These are phyloP conservation scores for Aspergillus panamensis DNA, from an alignment of 495 filamentous ascomycete genomes.

Conservation along the genomic window DNA sequence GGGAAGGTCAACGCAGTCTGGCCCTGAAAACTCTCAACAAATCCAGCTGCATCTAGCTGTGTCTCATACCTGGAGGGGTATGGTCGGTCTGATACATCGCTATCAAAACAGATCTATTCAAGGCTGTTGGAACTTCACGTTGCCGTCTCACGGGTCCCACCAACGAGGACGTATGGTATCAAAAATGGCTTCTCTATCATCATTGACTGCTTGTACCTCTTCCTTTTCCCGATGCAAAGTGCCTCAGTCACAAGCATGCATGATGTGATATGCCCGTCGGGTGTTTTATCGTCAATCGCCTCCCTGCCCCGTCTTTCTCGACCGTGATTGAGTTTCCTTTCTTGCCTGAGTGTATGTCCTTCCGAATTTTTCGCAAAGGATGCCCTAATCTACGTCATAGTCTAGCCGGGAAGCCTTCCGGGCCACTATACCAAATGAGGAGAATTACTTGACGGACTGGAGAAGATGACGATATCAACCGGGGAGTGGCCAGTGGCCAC, in stretches of 20 bases:
- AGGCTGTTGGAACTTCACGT: neutral
- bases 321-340: neutral
- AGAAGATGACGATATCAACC: neutral
- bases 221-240: neutral
- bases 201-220: neutral
- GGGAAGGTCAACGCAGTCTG: neutral
- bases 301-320: neutral
- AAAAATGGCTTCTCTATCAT: neutral
- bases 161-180: neutral
- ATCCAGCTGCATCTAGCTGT: neutral
- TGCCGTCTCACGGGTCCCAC: neutral
- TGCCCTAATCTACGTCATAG: conserved; percentile 1
- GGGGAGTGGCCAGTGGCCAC: neutral
- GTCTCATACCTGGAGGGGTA: neutral
- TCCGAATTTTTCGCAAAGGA: neutral
- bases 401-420: neutral
- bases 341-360: neutral
- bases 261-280: neutral
- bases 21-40: neutral
- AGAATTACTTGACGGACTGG: neutral
- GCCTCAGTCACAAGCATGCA: conserved; percentile 8
- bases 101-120: neutral
- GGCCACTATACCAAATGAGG: neutral
- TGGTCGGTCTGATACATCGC: neutral
- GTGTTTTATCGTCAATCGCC: neutral